phyloP scores from a whole-genome alignment of 768 basidiomycete species.

The Kwoniella sp. region DNA sequence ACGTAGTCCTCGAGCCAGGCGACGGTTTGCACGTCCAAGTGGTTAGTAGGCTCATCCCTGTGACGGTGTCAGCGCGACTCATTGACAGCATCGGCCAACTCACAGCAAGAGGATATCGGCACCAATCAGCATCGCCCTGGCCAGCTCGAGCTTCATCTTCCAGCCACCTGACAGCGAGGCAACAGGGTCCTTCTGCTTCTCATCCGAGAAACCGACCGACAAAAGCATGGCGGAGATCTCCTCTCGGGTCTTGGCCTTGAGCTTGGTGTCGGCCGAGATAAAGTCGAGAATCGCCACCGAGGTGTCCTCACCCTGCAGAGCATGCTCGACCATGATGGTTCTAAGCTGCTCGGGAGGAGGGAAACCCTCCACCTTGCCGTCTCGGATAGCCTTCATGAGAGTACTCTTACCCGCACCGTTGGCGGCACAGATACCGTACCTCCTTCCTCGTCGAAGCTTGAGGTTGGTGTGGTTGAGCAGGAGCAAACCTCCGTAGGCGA shows the following conservation, averaged over 20 bases:
- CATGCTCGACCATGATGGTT: conserved; percentile 95
- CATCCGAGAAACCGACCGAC: conserved; percentile 88
- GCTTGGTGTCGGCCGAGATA: conserved; percentile 72
- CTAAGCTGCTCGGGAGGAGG: conserved; percentile 79
- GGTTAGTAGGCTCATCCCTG: conserved; percentile 48
- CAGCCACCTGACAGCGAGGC: conserved; percentile 92
- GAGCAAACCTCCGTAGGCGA: conserved; percentile 90
- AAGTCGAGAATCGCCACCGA: conserved; percentile 81
- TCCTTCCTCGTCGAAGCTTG: conserved; percentile 78
- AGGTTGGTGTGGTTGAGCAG: conserved; percentile 90
- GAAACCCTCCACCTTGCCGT: conserved; percentile 89
- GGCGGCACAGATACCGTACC: conserved; percentile 93
- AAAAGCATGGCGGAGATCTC: conserved; percentile 73
- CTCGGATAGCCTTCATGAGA: conserved; percentile 88
- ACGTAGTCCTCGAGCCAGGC: conserved; percentile 89
- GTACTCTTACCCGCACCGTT: conserved; percentile 97
- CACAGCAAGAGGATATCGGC: conserved; percentile 56
- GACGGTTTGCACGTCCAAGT: conserved; percentile 63
- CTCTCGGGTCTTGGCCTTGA: conserved; percentile 60
- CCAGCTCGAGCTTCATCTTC: conserved; percentile 99
- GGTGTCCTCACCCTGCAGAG: conserved; percentile 87
- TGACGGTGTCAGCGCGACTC: neutral
- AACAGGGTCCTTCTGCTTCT: conserved; percentile 75
- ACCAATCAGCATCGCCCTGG: conserved; percentile 93
- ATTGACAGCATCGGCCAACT: neutral